A percentile compares a stretch with the other conserved stretches of the same genome.
Evolutionary conservation across 306 rosid species (phyloP).

Genomic region (Rubus parviflorus): DNA sequence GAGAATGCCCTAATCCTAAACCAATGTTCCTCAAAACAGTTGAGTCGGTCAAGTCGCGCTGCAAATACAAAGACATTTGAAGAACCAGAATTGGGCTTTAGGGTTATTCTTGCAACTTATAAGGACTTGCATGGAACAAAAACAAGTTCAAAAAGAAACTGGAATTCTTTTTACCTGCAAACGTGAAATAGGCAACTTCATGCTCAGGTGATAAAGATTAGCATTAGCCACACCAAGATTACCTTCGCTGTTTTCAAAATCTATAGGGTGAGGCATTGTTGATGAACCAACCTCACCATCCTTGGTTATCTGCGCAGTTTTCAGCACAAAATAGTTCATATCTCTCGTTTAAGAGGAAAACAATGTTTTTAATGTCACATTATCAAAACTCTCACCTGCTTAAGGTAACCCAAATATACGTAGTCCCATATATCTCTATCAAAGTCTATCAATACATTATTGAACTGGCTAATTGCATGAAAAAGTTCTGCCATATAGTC

Average conservation of each 20-base stretch:
- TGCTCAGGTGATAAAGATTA: conserved; percentile 70
- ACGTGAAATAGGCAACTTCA: conserved; percentile 85
- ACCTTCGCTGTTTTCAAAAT: conserved; percentile 92
- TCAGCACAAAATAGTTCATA: background rate
- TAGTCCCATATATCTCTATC: conserved; percentile 91
- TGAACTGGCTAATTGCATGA: conserved; percentile 64
- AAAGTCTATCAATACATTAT: conserved; percentile 71
- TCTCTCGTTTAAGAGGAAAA: background rate
- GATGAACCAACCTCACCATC: conserved; percentile 85
- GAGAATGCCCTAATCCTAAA: conserved; percentile 83
- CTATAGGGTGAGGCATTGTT: conserved; percentile 96
- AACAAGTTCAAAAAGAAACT: background rate
- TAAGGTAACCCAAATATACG: conserved; percentile 64
- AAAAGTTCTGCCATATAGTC: conserved; percentile 90
- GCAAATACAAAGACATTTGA: conserved; percentile 1
- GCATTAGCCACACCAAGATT: conserved; percentile 86
- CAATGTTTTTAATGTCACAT: background rate
- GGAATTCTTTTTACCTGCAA: conserved; percentile 23
- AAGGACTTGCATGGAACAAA: background rate
- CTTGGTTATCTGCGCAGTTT: conserved; percentile 15
- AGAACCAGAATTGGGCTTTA: too few species aligned
- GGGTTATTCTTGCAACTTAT: background rate
- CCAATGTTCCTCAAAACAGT: conserved; percentile 92
- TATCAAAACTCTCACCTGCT: background rate
- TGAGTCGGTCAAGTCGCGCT: conserved; percentile 79